Evolutionary conservation across 1,139 yeast species (phyloP).

Genomic region (Casaregolazyma suthepensis): DNA sequence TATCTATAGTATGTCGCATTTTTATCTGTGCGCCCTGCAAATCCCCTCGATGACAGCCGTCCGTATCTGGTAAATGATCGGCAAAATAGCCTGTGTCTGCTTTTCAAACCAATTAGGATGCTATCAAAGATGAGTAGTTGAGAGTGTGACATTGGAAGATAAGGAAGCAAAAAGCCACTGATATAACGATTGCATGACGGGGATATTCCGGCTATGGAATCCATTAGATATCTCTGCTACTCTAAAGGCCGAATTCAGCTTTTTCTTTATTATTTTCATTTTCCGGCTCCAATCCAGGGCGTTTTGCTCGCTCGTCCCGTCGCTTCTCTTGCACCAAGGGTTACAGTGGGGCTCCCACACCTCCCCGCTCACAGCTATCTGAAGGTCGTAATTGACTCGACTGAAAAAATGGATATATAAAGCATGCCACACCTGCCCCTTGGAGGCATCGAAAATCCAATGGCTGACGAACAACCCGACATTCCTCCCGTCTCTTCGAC

Average conservation of each 20-base stretch:
- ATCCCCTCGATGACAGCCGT: neutral
- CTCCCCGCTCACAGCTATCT: neutral
- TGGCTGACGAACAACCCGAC: constrained; percentile 3
- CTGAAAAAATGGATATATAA: neutral
- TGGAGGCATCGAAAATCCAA: neutral
- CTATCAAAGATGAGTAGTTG: neutral
- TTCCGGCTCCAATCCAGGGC: neutral
- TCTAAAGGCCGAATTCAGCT: neutral
- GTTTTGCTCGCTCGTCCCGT: neutral
- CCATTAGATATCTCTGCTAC: no score
- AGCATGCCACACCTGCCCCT: neutral
- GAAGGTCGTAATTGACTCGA: neutral
- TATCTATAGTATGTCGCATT: neutral
- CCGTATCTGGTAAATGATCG: neutral
- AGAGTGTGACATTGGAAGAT: neutral
- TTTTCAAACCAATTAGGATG: neutral
- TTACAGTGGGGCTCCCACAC: constrained; percentile 1
- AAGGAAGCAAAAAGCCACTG: neutral
- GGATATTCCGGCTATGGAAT: neutral
- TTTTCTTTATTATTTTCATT: neutral
- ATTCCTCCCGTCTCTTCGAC: neutral
- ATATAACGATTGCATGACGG: neutral
- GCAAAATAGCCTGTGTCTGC: neutral
- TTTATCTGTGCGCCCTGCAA: neutral
- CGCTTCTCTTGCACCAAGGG: neutral